Base-by-base conservation (phyloP, 306 rosid genomes). In the Cercis canadensis region DNA sequence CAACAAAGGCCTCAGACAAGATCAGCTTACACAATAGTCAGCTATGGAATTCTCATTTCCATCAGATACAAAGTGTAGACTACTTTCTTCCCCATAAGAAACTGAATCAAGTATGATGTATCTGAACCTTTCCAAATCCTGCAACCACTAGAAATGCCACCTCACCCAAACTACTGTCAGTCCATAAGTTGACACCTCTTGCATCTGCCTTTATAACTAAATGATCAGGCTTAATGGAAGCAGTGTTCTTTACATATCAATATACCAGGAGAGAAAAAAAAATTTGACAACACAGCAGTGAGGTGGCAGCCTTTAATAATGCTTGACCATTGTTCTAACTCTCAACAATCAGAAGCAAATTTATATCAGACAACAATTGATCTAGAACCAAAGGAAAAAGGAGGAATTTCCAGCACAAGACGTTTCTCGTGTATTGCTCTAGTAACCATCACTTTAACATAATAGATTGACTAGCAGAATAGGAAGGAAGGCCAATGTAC, bases 1-100 rank as follows among this genome's bases (percentile, higher is more conserved):
- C 14, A 44, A 59, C 55, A 79, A 13, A 72, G 54, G 40, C 8
- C 55, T 36, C 67, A 80, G 65, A 29, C 44, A 76, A 56, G 24
- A 60, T 39, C 47, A 24, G 29, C 66, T 40, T 67, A 34, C 5
- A 64, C 45, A 50, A 62, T 55, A 52, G 74, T 36, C 55, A 70
- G 67, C 72, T 40, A 24, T 57, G 50, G 47, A 62, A 76, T 79
- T 72, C 73, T 52, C 64, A 62, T 72, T 62, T 73, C 79, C 70
- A 80, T 33, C 64, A 43, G n/a, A n/a, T n/a, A 58, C 44, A 60
- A n/a, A 24, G 44, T 37, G 73, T 32, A 57, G 10, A 44, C n/a
- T 55, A 52, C 58, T 57, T 62, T 36, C 65, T 74, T 66, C 17
- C 50, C 45, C 81, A 50, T 76, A 60, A 55, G 40, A 39, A 81